A percentile compares a stretch with the other conserved stretches of the same genome.
Evolutionary conservation across 208 protist species (phyloP).

Genomic region (Leptomonas pyrrhocoris): DNA sequence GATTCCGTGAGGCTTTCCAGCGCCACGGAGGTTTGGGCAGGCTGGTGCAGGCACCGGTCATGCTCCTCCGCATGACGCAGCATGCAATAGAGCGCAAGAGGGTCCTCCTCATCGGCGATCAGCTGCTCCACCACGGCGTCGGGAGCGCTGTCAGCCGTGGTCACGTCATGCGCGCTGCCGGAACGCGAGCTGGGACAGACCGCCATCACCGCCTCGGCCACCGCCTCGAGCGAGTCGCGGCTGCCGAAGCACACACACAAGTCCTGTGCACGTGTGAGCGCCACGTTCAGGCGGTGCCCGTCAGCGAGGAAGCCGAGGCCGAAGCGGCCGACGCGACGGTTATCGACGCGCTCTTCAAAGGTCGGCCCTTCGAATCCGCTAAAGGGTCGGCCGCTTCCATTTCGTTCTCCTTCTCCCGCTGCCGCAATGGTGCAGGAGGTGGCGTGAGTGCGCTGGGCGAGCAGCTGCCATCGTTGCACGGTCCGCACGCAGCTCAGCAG

Average conservation of each 20-base stretch:
- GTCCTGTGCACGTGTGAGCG: conserved; percentile 91
- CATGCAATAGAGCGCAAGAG: conserved; percentile 53
- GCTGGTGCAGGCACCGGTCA: conserved; percentile 10
- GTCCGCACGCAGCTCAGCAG: conserved; percentile 91
- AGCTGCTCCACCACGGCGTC: conserved; percentile 32
- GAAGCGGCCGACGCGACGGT: conserved; percentile 21
- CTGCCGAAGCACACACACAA: conserved; percentile 82
- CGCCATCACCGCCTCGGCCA: conserved; percentile 26
- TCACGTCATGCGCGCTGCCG: background rate
- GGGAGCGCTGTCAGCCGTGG: conserved; percentile 27
- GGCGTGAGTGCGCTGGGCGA: background rate
- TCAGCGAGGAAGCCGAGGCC: conserved; percentile 91
- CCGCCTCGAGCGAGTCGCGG: conserved; percentile 38
- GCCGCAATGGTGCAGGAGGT: too few species aligned
- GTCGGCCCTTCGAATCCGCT: background rate
- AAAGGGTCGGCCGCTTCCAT: conserved; percentile 39
- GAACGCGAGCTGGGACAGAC: background rate
- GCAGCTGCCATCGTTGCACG: conserved; percentile 28
- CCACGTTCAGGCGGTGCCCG: conserved; percentile 91
- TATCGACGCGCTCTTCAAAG: conserved; percentile 23
- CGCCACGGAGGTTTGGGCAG: background rate
- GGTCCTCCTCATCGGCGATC: conserved; percentile 55
- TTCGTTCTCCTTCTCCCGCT: conserved; percentile 2
- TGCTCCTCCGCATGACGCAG: conserved; percentile 44
- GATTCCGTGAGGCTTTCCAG: conserved; percentile 1